Evolutionary conservation across 2,329 filamentous ascomycete genomes (phyloP).

Genomic region (Cryphonectria parasitica): DNA sequence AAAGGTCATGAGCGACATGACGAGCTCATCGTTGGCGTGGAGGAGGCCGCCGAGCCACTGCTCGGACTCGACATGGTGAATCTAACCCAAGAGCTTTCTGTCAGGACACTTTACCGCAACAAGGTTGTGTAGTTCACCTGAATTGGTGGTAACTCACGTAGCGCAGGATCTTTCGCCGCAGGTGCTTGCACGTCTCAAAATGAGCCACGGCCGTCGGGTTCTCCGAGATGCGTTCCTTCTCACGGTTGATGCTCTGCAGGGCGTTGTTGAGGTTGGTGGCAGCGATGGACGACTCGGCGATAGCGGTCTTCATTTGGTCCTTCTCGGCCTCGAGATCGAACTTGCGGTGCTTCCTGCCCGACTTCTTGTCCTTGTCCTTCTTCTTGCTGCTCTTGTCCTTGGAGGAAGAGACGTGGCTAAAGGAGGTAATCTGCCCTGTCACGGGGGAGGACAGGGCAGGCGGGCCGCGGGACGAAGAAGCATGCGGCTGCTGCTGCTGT

Average conservation of each 20-base stretch:
- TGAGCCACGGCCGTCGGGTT: conserved; percentile 74
- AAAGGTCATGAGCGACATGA: conserved; percentile 89
- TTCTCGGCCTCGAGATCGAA: conserved; percentile 91
- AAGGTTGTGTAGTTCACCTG: not conserved
- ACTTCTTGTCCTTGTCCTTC: conserved; percentile 52
- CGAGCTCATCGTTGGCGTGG: conserved; percentile 94
- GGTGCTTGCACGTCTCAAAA: conserved; percentile 84
- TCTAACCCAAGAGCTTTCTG: conserved; percentile 50
- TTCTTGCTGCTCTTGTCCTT: conserved; percentile 47
- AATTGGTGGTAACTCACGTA: conserved; percentile 59
- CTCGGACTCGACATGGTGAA: conserved; percentile 87
- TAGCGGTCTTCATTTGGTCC: conserved; percentile 81
- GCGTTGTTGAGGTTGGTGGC: conserved; percentile 90
- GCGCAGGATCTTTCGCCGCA: conserved; percentile 81
- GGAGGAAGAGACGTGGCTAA: conserved; percentile 42
- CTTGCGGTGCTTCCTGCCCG: conserved; percentile 62
- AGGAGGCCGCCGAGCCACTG: conserved; percentile 90
- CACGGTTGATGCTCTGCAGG: conserved; percentile 88
- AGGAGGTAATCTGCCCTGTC: conserved; percentile 43
- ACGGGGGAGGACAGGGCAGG: conserved; percentile 28
- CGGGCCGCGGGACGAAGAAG: conserved; percentile 37
- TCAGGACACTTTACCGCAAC: not conserved
- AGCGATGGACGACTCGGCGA: conserved; percentile 86
- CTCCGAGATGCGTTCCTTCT: conserved; percentile 84
- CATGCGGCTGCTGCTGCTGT: conserved; percentile 19